phyloP scores from a whole-genome alignment of 257 asterid genomes.

The Gardenia jasminoides region DNA sequence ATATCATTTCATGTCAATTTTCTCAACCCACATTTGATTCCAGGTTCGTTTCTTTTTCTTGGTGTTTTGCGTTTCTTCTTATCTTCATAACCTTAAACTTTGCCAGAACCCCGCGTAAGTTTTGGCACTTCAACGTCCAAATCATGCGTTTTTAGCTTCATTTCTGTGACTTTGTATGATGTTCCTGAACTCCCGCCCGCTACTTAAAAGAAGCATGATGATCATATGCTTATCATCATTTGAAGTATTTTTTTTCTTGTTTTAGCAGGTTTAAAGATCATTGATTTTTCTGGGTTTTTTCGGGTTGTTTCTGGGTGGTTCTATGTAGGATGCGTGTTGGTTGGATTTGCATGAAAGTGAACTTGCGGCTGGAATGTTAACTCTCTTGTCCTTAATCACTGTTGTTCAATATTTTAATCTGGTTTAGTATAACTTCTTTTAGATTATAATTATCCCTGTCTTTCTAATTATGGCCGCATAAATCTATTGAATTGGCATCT shows the following conservation, averaged over 20 bases:
- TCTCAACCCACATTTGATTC: constrained; percentile 10
- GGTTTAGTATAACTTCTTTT: background rate
- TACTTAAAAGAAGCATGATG: background rate
- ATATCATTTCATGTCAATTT: background rate
- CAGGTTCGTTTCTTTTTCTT: constrained; percentile 1
- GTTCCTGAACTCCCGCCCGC: too few species aligned
- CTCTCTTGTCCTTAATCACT: background rate
- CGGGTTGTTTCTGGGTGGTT: background rate
- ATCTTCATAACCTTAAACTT: background rate
- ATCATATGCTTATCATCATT: background rate
- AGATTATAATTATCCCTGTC: background rate
- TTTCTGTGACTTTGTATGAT: background rate
- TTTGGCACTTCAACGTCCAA: background rate
- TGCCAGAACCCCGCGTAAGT: background rate
- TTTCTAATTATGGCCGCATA: background rate
- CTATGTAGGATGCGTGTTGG: background rate
- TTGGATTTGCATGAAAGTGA: background rate
- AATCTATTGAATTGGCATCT: background rate
- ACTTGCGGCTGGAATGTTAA: background rate
- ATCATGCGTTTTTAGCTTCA: background rate
- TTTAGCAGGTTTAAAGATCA: background rate
- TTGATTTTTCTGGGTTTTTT: background rate
- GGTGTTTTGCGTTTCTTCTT: background rate
- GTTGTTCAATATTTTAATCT: background rate
- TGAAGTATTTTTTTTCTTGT: background rate